Evolutionary conservation across 495 filamentous ascomycete genomes (phyloP).

Genomic region (Aspergillus funiculosus): DNA sequence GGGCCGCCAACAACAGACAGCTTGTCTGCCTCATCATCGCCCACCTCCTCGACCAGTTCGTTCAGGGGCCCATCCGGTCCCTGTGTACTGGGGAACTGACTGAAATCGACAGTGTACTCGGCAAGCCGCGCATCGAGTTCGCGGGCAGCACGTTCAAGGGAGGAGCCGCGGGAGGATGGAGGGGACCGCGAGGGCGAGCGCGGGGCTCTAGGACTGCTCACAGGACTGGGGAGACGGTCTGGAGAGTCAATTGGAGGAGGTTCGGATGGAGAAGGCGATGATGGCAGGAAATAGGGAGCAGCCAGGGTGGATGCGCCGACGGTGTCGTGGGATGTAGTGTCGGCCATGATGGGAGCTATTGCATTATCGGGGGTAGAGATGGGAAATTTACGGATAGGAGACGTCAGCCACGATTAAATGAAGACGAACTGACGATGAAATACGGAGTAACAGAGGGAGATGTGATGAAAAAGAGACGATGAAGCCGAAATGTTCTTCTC

Average conservation of each 20-base stretch:
- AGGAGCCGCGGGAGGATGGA: constrained; percentile 19
- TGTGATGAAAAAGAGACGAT: constrained; percentile 1
- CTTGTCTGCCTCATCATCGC: constrained; percentile 31
- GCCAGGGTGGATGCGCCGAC: constrained; percentile 41
- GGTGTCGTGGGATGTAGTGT: constrained; percentile 43
- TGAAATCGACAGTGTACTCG: constrained; percentile 45
- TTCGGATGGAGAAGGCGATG: constrained; percentile 28
- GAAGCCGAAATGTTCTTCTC: background rate
- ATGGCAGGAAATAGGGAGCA: constrained; percentile 37
- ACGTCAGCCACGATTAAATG: no score
- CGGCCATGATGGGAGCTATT: constrained; percentile 27
- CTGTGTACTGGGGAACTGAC: constrained; percentile 38
- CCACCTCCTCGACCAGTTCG: constrained; percentile 24
- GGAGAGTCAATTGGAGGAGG: constrained; percentile 22
- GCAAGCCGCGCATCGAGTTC: constrained; percentile 42
- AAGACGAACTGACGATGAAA: background rate
- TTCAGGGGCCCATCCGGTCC: constrained; percentile 29
- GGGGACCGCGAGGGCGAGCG: constrained; percentile 18
- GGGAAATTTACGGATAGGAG: no score
- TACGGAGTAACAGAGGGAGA: background rate
- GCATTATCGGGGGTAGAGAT: constrained; percentile 1
- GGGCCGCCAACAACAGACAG: constrained; percentile 47
- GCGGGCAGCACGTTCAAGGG: constrained; percentile 24
- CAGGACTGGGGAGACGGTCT: constrained; percentile 22
- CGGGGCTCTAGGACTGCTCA: constrained; percentile 19